Base-by-base conservation (phyloP, 2,329 filamentous ascomycete genomes). In the Claviceps sp. region DNA sequence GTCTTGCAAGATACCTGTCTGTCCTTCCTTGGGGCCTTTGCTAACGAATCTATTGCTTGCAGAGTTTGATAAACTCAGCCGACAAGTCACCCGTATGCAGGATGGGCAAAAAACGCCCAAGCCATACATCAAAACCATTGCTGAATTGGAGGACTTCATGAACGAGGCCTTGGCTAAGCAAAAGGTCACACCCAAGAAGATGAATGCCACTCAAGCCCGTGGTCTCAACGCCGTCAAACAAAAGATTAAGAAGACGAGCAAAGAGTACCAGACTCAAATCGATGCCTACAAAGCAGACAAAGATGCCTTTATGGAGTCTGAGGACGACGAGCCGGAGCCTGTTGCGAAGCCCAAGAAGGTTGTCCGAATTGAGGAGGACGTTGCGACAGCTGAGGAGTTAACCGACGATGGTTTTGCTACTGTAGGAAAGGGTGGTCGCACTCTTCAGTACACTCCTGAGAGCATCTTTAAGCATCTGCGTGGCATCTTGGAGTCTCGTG, bases 161-260 rank as follows among this genome's bases (percentile, higher is more conserved):
- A 90, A 90, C 66, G 94, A 98, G 75, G 84, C 90, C 23, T 80
- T 95, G 58, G 82, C 89, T 62, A 96, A 96, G 79, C 88, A 95
- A 67, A 98, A 98, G 77, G 86, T 94, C 60, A 86, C 87, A 2
- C 82, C 85, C 57, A 96, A 96, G 82, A 97, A 96, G 79, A 95
- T 97, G 90, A 98, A 95, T 73, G 89, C 90, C 56, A 93, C 85
- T 65, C 94, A 91, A 66, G 86, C 89, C 58, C 88, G 89, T 71
- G 89, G 90, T 63, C 80, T 98, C 64, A 98, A 97, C 69, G 88
- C 90, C 56, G 87, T 97, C 64, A 95, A 96, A 74, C 93, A 98
- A 71, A 90, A 90, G 73, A 88, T 98, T 75, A 90, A 91, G 81
- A 97, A 96, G 80, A 91, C 91, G 73, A 95, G 91, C 78, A 94